Evolutionary conservation across 352 stramenopile genomes (phyloP), one percentile per base, ranked within the genome.

Genomic region (Pythium phragmitis): DNA sequence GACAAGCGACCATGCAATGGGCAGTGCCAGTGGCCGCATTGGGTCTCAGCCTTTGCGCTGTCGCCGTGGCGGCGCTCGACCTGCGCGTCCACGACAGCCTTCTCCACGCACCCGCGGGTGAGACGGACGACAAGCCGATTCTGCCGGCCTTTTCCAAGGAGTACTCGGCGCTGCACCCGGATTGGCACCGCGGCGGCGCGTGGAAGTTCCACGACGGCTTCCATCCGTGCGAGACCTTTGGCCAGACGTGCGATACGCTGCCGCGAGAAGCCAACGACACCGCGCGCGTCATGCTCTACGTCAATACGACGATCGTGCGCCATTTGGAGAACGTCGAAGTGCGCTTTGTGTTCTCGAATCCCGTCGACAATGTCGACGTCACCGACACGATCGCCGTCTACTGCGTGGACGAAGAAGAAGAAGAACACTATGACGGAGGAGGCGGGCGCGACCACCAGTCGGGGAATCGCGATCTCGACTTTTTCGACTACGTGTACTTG

Each of bases 161-260:
- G 21, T 63, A 63, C 45, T 28, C 21, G 14, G 16, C 46, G 13
- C 30, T 56, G 21, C 57, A 63, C 16, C 45, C 57, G 19, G 48
- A 56, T 23, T 63, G 57, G 57, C 47, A 57, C 46, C 57, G 61
- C 39, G 61, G 61, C 34, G 61, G 61, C 52, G 53, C 61, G 17
- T 68, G 61, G 61, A 30, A 36, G 39, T 68, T 61, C 61, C 61
- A 68, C 47, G 52, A 68, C 39, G 50, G 43, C 45, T 54, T 57
- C 34, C 49, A 59, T 28, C 61, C 60, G 16, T 67, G 60, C 39
- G 60, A 57, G 33, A 46, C 43, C 41, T 63, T 63, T 45, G 57
- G 57, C 7, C 49, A 59, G 43, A 46, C 7, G 4, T 60, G 51
- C 60, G 11, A 33, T n/a, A 23, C 42, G 19, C 8, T 60, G 7